Evolutionary conservation across 2,329 filamentous ascomycete species (phyloP).

Genomic region (Chaetomiaceae sp.): DNA sequence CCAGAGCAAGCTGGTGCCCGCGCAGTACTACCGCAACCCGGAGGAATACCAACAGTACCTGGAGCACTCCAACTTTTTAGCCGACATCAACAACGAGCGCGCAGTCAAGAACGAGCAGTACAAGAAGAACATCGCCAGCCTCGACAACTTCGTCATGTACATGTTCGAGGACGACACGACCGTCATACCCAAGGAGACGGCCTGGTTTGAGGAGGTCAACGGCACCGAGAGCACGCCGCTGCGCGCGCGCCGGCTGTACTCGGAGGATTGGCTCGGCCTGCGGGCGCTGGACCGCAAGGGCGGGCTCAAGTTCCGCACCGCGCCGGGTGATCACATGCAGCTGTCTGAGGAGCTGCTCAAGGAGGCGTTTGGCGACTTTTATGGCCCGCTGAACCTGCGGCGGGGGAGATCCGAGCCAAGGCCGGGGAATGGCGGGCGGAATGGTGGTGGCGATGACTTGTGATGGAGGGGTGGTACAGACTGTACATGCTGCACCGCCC

Average conservation of each 20-base stretch:
- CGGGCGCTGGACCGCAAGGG: constrained; percentile 73
- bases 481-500: background rate
- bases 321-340: constrained; percentile 79
- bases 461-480: constrained; percentile 6
- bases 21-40: constrained; percentile 86
- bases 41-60: constrained; percentile 68
- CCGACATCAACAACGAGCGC: constrained; percentile 95
- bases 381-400: constrained; percentile 48
- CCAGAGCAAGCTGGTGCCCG: constrained; percentile 77
- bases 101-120: constrained; percentile 68
- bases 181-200: constrained; percentile 83
- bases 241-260: constrained; percentile 68
- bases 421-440: background rate
- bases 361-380: constrained; percentile 62
- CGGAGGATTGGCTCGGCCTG: constrained; percentile 90
- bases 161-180: constrained; percentile 83
- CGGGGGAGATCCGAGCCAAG: constrained; percentile 17
- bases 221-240: constrained; percentile 63
- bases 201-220: constrained; percentile 88
- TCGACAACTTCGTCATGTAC: constrained; percentile 84
- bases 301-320: constrained; percentile 68
- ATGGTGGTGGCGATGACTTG: constrained; percentile 19
- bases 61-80: constrained; percentile 77
- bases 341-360: constrained; percentile 62
- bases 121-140: constrained; percentile 59